phyloP scores from a whole-genome alignment of 495 filamentous ascomycete species.

The Elaphomyces granulatus region DNA sequence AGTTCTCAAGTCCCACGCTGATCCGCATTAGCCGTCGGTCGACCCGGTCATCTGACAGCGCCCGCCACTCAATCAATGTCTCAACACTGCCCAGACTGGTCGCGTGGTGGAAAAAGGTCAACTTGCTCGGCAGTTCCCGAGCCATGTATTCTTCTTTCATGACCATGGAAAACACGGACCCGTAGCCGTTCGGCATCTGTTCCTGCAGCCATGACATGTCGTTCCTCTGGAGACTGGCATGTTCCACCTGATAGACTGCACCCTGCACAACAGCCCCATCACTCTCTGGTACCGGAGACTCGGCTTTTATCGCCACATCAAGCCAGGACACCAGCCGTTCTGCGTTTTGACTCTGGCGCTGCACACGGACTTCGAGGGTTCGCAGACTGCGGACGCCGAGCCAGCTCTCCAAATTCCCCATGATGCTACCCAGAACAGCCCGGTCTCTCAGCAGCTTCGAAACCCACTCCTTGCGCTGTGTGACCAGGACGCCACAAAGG shows the following conservation, averaged over 20 bases:
- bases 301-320: slow-evolving; percentile 27
- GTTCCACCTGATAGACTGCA: slow-evolving; percentile 47
- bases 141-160: slow-evolving; percentile 49
- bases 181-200: slow-evolving; percentile 90
- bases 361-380: slow-evolving; percentile 72
- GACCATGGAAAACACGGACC: slow-evolving; percentile 69
- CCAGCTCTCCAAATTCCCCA: slow-evolving; percentile 89
- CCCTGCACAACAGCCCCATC: slow-evolving; percentile 32
- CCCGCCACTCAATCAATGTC: slow-evolving; percentile 42
- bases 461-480: slow-evolving; percentile 42
- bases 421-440: slow-evolving; percentile 61
- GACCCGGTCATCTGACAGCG: slow-evolving; percentile 55
- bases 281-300: slow-evolving; percentile 15
- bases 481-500: slow-evolving; percentile 69
- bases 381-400: slow-evolving; percentile 72
- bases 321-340: slow-evolving; percentile 59
- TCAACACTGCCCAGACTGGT: slow-evolving; percentile 90
- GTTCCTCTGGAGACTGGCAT: slow-evolving; percentile 59
- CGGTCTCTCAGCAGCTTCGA: slow-evolving; percentile 46
- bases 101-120: slow-evolving; percentile 82
- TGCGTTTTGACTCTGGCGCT: slow-evolving; percentile 37
- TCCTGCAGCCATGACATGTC: slow-evolving; percentile 62
- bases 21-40: slow-evolving; percentile 52
- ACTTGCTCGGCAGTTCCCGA: slow-evolving; percentile 53
- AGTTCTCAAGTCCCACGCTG: slow-evolving; percentile 59